A percentile compares a stretch with the other conserved stretches of the same genome.
Conservation (phyloP, 805 yeast genomes). For the Ogataea paradorogensis region DNA sequence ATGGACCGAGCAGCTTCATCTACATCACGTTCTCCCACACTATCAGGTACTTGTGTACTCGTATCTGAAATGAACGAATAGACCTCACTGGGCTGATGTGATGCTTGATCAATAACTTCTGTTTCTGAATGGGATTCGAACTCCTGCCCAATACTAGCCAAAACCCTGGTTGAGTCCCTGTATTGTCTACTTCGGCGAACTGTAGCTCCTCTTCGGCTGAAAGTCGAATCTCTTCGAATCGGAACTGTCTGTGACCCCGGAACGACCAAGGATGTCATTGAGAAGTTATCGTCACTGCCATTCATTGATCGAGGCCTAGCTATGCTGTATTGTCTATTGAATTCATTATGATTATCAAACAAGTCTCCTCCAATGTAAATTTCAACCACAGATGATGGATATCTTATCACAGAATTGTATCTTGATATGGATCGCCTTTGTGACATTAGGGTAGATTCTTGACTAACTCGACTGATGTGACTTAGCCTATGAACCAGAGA, state of each 20-base stretch:
- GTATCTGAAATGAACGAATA: conserved; percentile 5
- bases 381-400: conserved; percentile 22
- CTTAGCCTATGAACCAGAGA: neutral
- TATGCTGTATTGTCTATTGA: conserved; percentile 18
- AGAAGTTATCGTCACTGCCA: conserved; percentile 18
- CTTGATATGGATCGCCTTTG: conserved; percentile 14
- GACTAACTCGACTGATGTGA: conserved; percentile 3
- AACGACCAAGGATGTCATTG: conserved; percentile 21
- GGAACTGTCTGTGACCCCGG: conserved; percentile 24
- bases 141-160: conserved; percentile 3
- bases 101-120: neutral
- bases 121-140: neutral
- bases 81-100: neutral
- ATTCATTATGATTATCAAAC: conserved; percentile 13
- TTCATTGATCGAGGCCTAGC: conserved; percentile 19
- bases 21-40: neutral
- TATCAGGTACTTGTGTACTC: neutral
- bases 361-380: conserved; percentile 22
- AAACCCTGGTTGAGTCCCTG: neutral
- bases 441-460: conserved; percentile 1
- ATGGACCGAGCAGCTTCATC: neutral
- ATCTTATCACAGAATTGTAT: conserved; percentile 17
- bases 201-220: conserved; percentile 1
- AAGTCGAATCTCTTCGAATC: conserved; percentile 24
- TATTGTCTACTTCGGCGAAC: neutral